Percentiles rank a stretch among this genome's conserved stretches.
These are phyloP conservation scores for Kernera saxatilis DNA, from an alignment of 345 rosid genomes.

Conservation along the genomic window DNA sequence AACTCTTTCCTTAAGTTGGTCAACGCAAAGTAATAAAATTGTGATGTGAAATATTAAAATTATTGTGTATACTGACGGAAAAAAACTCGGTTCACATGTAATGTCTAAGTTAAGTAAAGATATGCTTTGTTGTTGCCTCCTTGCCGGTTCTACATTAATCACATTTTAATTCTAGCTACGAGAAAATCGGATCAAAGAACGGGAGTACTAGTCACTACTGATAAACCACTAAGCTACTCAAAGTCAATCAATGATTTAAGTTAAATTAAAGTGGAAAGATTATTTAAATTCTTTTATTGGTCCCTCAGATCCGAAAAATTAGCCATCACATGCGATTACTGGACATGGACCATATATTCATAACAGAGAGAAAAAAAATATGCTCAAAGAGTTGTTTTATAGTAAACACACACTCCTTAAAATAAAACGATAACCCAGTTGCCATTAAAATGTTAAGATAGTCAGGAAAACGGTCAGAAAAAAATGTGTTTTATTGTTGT, in stretches of 20 bases:
- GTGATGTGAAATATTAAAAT: not conserved
- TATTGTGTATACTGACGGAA: not conserved
- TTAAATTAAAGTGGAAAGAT: not conserved
- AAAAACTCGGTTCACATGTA: not conserved
- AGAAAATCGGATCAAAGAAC: not conserved
- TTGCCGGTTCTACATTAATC: not conserved
- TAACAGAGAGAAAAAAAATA: not conserved
- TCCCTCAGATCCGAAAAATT: conserved; percentile 7
- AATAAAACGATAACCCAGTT: not conserved
- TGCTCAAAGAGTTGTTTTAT: not conserved
- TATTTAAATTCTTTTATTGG: not conserved
- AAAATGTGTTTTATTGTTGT: no score
- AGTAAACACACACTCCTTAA: not conserved
- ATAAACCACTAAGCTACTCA: not conserved
- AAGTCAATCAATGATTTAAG: not conserved
- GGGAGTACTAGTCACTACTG: not conserved
- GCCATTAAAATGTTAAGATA: not conserved
- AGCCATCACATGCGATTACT: conserved; percentile 20
- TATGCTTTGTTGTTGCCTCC: no score
- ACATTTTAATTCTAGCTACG: not conserved
- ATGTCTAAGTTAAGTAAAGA: no score
- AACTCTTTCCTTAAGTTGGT: not conserved
- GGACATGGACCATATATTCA: not conserved
- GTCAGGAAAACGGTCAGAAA: not conserved
- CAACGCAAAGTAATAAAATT: not conserved